These are phyloP conservation scores for Aaosphaeria pasadenensis DNA, from an alignment of 2,329 filamentous ascomycete genomes.

Conservation along the genomic window DNA sequence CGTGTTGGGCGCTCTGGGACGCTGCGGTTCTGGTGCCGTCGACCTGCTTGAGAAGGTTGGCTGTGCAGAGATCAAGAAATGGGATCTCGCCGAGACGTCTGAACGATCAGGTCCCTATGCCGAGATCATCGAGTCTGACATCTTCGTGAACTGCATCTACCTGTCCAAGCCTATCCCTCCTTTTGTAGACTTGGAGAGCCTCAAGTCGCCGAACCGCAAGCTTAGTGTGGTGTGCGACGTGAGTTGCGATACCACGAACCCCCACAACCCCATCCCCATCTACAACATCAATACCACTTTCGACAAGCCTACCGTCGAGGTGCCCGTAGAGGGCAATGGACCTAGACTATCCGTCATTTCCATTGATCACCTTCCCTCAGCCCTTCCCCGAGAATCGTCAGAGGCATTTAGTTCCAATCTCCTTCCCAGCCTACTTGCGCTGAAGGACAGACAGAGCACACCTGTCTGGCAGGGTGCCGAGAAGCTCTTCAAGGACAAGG, in stretches of 20 bases:
- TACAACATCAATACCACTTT: constrained; percentile 86
- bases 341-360: constrained; percentile 75
- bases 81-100: constrained; percentile 77
- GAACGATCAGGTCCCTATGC: constrained; percentile 66
- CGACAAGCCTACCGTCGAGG: constrained; percentile 77
- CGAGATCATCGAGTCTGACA: constrained; percentile 67
- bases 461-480: constrained; percentile 84
- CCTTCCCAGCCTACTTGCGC: constrained; percentile 70
- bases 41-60: constrained; percentile 76
- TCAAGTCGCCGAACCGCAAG: constrained; percentile 66
- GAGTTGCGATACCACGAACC: constrained; percentile 68
- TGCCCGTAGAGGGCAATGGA: constrained; percentile 57
- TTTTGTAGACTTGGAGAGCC: constrained; percentile 71
- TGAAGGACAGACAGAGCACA: constrained; percentile 71
- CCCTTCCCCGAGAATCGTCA: constrained; percentile 81
- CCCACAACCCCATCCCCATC: constrained; percentile 72
- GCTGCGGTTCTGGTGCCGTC: constrained; percentile 82
- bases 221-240: constrained; percentile 62
- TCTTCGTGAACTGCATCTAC: constrained; percentile 64
- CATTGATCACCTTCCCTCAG: constrained; percentile 46
- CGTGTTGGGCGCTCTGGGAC: constrained; percentile 74
- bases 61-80: constrained; percentile 65
- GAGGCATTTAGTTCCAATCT: constrained; percentile 80
- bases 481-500: constrained; percentile 81
- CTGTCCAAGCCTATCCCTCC: constrained; percentile 74